Evolutionary conservation across 108 stramenopile species (phyloP).

Genomic region (Conticribra weissflogii): DNA sequence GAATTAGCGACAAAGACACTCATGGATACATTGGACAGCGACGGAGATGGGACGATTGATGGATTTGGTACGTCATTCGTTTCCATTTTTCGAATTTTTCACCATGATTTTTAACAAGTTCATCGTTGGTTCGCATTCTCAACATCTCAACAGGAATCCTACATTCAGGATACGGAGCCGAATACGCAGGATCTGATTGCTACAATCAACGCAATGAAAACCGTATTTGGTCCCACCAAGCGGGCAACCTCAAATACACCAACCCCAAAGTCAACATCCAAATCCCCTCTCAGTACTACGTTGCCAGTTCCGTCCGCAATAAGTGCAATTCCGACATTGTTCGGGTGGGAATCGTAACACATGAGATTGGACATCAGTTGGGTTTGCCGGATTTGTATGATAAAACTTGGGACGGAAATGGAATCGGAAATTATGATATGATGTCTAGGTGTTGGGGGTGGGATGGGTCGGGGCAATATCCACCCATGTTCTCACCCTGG

Average conservation of each 20-base stretch:
- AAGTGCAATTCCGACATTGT: conserved; percentile 43
- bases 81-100: too few relatives aligned
- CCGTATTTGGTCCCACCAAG: conserved; percentile 58
- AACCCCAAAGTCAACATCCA: conserved; percentile 15
- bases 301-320: conserved; percentile 42
- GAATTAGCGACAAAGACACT: background rate
- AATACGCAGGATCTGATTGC: conserved; percentile 60
- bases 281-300: conserved; percentile 44
- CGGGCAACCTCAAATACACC: conserved; percentile 23
- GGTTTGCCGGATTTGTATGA: conserved; percentile 63
- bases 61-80: conserved; percentile 33
- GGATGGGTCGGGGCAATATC: conserved; percentile 46
- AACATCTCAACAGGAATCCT: conserved; percentile 37
- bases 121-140: too few relatives aligned
- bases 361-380: conserved; percentile 53
- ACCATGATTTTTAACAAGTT: too few relatives aligned
- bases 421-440: conserved; percentile 48
- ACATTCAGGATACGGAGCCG: conserved; percentile 79
- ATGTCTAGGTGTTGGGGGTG: conserved; percentile 57
- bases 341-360: conserved; percentile 53
- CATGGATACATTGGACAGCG: conserved; percentile 23
- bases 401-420: conserved; percentile 26
- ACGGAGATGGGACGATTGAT: conserved; percentile 51
- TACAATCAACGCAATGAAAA: conserved; percentile 19
- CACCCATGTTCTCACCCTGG: conserved; percentile 59